Evolutionary conservation across 345 rosid species (phyloP).

Genomic region (Brassica rapa): DNA sequence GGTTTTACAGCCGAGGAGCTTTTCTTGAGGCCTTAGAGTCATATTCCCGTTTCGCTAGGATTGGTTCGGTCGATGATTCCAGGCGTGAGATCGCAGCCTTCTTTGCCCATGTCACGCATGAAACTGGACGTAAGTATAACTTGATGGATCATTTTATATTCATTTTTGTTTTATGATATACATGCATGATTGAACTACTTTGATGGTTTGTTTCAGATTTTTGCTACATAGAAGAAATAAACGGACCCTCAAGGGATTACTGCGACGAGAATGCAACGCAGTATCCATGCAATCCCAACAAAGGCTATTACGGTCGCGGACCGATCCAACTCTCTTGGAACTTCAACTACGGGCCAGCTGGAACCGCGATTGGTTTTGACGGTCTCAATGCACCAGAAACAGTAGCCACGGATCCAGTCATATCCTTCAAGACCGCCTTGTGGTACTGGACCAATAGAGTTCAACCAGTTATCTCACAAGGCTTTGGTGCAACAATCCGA

Average conservation of each 20-base stretch:
- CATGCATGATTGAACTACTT: not conserved
- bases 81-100: slow-evolving; percentile 79
- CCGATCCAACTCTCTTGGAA: slow-evolving; percentile 72
- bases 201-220: slow-evolving; percentile 42
- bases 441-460: slow-evolving; percentile 73
- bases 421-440: slow-evolving; percentile 64
- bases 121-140: slow-evolving; percentile 68
- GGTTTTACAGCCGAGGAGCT: slow-evolving; percentile 57
- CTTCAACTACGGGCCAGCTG: slow-evolving; percentile 65
- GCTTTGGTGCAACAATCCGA: slow-evolving; percentile 68
- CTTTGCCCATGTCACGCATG: slow-evolving; percentile 83
- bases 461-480: slow-evolving; percentile 53
- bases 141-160: no score
- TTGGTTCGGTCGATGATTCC: slow-evolving; percentile 51
- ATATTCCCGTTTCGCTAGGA: slow-evolving; percentile 55
- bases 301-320: slow-evolving; percentile 66
- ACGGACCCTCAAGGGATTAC: slow-evolving; percentile 48
- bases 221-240: slow-evolving; percentile 60
- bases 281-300: slow-evolving; percentile 56
- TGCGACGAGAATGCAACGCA: slow-evolving; percentile 48
- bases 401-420: slow-evolving; percentile 53
- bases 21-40: slow-evolving; percentile 57
- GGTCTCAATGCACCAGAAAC: slow-evolving; percentile 61
- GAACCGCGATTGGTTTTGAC: slow-evolving; percentile 51
- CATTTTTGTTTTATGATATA: no score